phyloP scores from a whole-genome alignment of 2,329 filamentous ascomycete genomes.

The Aureobasidium sp. region DNA sequence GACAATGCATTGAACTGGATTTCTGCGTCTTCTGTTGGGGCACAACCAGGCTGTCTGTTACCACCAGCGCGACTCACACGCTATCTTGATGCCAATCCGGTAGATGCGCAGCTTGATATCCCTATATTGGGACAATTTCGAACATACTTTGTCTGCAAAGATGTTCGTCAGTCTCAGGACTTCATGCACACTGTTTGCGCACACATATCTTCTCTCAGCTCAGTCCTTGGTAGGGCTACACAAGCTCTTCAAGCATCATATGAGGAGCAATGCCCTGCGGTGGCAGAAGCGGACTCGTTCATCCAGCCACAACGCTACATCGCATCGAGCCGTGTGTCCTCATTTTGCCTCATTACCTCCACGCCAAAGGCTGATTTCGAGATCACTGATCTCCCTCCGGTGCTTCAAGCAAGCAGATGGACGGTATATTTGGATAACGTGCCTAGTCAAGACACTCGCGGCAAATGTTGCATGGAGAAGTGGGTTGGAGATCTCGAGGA shows the following conservation, averaged over 20 bases:
- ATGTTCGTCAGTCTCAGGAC: conserved; percentile 48
- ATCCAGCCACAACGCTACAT: conserved; percentile 62
- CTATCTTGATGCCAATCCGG: conserved; percentile 70
- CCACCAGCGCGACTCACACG: conserved; percentile 65
- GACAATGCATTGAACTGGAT: conserved; percentile 53
- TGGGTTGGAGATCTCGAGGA: conserved; percentile 57
- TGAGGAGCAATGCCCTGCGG: conserved; percentile 49
- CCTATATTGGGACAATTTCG: conserved; percentile 72
- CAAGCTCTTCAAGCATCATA: conserved; percentile 57
- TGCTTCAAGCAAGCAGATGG: conserved; percentile 61
- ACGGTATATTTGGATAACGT: conserved; percentile 66
- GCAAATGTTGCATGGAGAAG: conserved; percentile 53
- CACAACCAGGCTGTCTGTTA: conserved; percentile 39
- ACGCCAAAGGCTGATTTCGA: conserved; percentile 59
- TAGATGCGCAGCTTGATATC: conserved; percentile 71
- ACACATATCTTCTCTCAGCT: conserved; percentile 46
- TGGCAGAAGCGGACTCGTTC: conserved; percentile 58
- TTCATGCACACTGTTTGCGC: conserved; percentile 57
- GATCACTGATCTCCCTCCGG: conserved; percentile 55
- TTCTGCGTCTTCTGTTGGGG: neutral
- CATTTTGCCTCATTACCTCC: conserved; percentile 60
- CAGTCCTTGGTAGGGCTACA: conserved; percentile 52
- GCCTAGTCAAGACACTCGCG: conserved; percentile 48
- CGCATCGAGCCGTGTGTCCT: conserved; percentile 60
- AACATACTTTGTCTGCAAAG: conserved; percentile 62